Base-by-base conservation (phyloP, 768 basidiomycete species). In the Boletus barrowsii region DNA sequence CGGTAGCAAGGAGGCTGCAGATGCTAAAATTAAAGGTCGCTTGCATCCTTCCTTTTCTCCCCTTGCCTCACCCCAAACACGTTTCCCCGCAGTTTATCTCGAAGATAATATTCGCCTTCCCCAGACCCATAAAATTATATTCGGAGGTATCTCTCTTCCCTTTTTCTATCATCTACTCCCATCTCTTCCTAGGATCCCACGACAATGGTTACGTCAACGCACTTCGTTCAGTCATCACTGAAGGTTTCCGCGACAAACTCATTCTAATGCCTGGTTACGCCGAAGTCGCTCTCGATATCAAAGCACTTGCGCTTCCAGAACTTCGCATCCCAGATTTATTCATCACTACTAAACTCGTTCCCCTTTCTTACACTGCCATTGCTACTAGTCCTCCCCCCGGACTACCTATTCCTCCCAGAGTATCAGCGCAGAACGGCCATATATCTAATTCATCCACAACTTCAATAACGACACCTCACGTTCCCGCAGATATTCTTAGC, bases 1-100 rank as follows among this genome's bases (percentile, higher is more conserved):
- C 45, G 73, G 72, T 55, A 82, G 76, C 47, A 89, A 89, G 71
- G 87, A 89, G 74, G 84, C 83, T 4, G 87, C 85, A 29, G 87
- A 89, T 67, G 78, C 83, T 42, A 89, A 89, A 71, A 80, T 89
- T 65, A 87, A 86, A 77, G 84, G 88, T 86, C 59, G 10, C 36
- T 49, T 49, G n/a, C 35, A 26, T 46, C 41, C 37, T 42, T 49
- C 14, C 0, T 29, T 49, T 26, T 14, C 30, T 7, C 33, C 22
- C 40, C 10, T 44, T 39, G 44, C 41, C 62, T 66, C 51, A 63
- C 53, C 18, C 18, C 14, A 14, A 41, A 10, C 40, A 33, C 47
- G 29, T 48, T 55, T 26, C 41, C 18, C 41, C 55, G 10, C 43
- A 79, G 78, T 74, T 54, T 69, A 70, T 58, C 71, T 78, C 48